Percentiles rank a stretch among this genome's conserved stretches.
These are phyloP conservation scores for Solanum habrochaites DNA, from an alignment of 257 asterid genomes.

Conservation along the genomic window DNA sequence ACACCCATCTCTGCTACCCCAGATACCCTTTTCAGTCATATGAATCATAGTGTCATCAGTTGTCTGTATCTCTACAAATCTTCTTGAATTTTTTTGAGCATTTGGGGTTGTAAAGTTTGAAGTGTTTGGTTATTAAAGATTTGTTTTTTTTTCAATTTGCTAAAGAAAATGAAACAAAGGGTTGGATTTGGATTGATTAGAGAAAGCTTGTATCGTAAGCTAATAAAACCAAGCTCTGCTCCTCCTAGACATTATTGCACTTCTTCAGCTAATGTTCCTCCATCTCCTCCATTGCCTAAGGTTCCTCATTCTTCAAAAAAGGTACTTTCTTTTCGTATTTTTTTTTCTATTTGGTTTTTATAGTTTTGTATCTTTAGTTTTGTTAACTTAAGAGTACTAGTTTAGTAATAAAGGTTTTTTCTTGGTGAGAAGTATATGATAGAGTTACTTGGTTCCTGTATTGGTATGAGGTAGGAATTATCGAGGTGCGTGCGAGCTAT, in stretches of 20 bases:
- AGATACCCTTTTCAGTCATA: neutral
- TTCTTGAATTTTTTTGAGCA: neutral
- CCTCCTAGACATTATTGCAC: conserved; percentile 5
- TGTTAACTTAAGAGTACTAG: neutral
- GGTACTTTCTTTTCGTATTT: neutral
- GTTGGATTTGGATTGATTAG: neutral
- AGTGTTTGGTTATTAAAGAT: neutral
- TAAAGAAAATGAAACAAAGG: conserved; percentile 10
- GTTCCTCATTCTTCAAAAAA: conserved; percentile 24
- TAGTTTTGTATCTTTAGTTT: neutral
- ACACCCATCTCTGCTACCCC: neutral
- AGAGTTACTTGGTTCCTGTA: neutral
- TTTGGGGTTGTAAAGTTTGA: neutral
- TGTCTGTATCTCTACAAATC: neutral
- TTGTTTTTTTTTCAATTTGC: neutral
- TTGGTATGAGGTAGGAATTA: neutral
- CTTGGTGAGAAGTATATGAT: neutral
- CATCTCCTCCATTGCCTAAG: conserved; percentile 1
- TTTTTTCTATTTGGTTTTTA: neutral
- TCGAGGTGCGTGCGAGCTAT: neutral
- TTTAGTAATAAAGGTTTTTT: neutral
- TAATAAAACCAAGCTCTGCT: neutral
- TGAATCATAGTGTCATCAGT: neutral
- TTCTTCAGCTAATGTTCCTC: neutral
- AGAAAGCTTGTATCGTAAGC: conserved; percentile 1